phyloP scores from a whole-genome alignment of 805 yeast species.

The Candida stauntonica region DNA sequence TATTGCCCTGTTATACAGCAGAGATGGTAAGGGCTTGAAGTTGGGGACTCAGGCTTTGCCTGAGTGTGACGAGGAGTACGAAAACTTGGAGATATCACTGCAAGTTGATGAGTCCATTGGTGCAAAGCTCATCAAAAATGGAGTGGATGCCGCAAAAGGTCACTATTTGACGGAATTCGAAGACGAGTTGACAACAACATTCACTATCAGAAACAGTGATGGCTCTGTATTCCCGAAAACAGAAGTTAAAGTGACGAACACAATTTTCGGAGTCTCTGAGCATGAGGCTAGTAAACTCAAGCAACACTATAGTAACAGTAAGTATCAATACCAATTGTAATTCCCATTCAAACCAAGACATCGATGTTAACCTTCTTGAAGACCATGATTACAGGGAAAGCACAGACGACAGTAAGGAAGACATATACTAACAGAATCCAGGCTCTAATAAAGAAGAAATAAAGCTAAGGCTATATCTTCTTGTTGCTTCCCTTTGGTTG shows the following conservation, averaged over 20 bases:
- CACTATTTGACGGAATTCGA: slow-evolving; percentile 41
- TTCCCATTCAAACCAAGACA: too few species aligned
- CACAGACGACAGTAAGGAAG: slow-evolving; percentile 1
- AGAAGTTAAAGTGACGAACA: slow-evolving; percentile 21
- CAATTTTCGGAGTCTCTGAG: slow-evolving; percentile 23
- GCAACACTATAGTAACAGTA: slow-evolving; percentile 21
- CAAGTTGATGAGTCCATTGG: slow-evolving; percentile 41
- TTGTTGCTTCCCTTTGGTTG: too few species aligned
- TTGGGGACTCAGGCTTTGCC: slow-evolving; percentile 26
- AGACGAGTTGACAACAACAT: slow-evolving; percentile 39
- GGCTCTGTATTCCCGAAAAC: slow-evolving; percentile 32
- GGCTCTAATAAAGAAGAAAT: too few species aligned
- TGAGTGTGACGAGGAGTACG: slow-evolving; percentile 37
- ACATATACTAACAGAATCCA: slow-evolving; percentile 10
- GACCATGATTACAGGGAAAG: slow-evolving; percentile 6
- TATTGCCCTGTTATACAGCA: slow-evolving; percentile 23
- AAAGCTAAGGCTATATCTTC: too few species aligned
- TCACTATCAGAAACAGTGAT: slow-evolving; percentile 38
- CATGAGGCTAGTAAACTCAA: slow-evolving; percentile 24
- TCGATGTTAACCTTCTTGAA: slow-evolving; percentile 13
- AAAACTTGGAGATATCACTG: slow-evolving; percentile 37
- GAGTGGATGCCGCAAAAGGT: slow-evolving; percentile 47
- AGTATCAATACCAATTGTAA: too few species aligned
- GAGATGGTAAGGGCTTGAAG: slow-evolving; percentile 22
- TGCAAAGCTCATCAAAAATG: slow-evolving; percentile 40